Evolutionary conservation across 2,329 filamentous ascomycete species (phyloP), one percentile per base, ranked within the genome.

Genomic region (Thielaviopsis punctulata): DNA sequence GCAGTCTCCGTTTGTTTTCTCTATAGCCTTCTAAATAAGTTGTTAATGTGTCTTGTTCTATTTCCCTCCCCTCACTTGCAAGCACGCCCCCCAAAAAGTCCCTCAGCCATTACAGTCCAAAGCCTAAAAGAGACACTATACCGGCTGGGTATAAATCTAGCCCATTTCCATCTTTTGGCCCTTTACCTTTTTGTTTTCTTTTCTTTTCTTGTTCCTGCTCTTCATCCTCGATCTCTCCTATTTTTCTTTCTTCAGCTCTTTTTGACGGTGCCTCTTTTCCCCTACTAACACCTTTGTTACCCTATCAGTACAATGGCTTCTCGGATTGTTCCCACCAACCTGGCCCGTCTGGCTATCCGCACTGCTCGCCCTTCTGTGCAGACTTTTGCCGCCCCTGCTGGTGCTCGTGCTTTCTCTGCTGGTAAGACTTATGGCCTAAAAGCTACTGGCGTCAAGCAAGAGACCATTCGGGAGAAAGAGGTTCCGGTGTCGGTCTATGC

Each of bases 381-480:
- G 43, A 66, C 66, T 1, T 58, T 64, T 19, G 56, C 62, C 48
- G 22, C 43, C 23, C 50, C 53, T 30, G 23, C 39, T 22, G 22
- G 45, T 44, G 46, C 23, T 19, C 53, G 53, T 41, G 43, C 53
- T 43, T 55, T 55, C 50, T 49, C 53, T 44, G 25, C 53, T 45
- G 47, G 50, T 41, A 27, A 49, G 22, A 36, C 21, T 19, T 46
- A 27, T 18, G 24, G 18, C 15, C 21, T 55, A 44, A 67, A 66
- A 57, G 30, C 22, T 8, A 52, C 57, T 61, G 51, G 23, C 13
- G 36, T 21, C 12, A 75, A 71, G 62, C 72, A 69, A 59, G 73
- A 71, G 54, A 72, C 75, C 12, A 71, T 78, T 56, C 71, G 70
- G 57, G 74, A 78, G 66, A 73, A 73, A 58, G 73, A 77, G 60